A percentile compares a stretch with the other conserved stretches of the same genome.
These are phyloP conservation scores for Suillus luteus DNA, from an alignment of 768 basidiomycete species.

Conservation along the genomic window DNA sequence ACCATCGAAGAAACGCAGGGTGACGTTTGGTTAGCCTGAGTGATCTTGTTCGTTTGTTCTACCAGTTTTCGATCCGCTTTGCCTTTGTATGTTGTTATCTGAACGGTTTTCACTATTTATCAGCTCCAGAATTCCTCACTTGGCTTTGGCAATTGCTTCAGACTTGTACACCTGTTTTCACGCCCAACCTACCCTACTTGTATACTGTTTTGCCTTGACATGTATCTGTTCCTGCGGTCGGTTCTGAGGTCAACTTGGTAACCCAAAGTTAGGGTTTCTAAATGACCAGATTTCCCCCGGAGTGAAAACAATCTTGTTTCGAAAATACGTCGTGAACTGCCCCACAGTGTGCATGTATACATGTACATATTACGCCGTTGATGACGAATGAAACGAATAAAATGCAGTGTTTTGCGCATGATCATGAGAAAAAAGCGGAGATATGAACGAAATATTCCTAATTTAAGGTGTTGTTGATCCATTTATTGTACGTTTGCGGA, in stretches of 20 bases:
- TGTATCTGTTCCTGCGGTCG: slow-evolving; percentile 27
- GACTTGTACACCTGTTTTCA: slow-evolving; percentile 9
- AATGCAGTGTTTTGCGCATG: slow-evolving; percentile 19
- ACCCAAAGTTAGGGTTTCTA: background rate
- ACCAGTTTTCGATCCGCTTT: slow-evolving; percentile 8
- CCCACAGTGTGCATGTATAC: background rate
- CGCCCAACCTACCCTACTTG: slow-evolving; percentile 31
- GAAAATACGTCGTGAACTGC: background rate
- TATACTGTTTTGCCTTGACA: slow-evolving; percentile 32
- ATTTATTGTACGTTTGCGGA: slow-evolving; percentile 11
- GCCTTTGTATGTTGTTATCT: slow-evolving; percentile 9
- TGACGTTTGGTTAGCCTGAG: slow-evolving; percentile 25
- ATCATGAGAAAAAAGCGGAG: slow-evolving; percentile 20
- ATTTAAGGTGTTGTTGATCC: slow-evolving; percentile 15
- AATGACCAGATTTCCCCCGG: background rate
- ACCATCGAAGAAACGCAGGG: slow-evolving; percentile 55
- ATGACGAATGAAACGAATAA: slow-evolving; percentile 8
- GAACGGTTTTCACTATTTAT: slow-evolving; percentile 16
- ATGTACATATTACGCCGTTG: background rate
- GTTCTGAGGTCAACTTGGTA: background rate
- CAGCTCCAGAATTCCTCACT: slow-evolving; percentile 13
- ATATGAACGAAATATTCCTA: slow-evolving; percentile 15
- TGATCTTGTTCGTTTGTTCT: background rate
- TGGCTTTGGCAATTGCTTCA: slow-evolving; percentile 7
- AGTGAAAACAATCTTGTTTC: background rate